Evolutionary conservation across 352 stramenopile genomes (phyloP), one percentile per base, ranked within the genome.

Genomic region (Phytophthora ohioensis): DNA sequence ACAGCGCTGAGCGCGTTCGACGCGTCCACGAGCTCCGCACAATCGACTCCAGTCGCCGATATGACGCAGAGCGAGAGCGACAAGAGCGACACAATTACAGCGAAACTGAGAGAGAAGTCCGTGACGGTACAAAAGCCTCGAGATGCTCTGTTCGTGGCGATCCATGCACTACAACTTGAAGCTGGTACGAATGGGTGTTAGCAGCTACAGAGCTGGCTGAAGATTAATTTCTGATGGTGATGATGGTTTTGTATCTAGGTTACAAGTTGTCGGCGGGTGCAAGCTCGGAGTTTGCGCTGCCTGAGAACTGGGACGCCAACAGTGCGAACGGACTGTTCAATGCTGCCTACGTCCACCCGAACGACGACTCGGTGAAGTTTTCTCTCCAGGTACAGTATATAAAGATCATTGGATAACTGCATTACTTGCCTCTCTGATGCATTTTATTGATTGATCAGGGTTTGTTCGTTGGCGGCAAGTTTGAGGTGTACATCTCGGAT

Each of bases 401-500:
- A 15, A 4, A 32, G 10, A 11, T 12, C 4, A 38, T 52, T 34
- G 13, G 2, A 17, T 30, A 51, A 17, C 41, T 38, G 13, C 27
- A 43, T n/a, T 38, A 34, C 21, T 56, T 32, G 13, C 13, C 32
- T 60, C 8, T 55, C 31, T 57, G 38, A 21, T 55, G n/a, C 0
- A 48, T 55, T 32, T 38, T 34, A 13, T 63, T 30, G 17, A 2
- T 55, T 73, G 8, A 6, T 65, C 38, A 95, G 87, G 83, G 79
- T 13, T 57, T 96, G 41, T 92, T 91, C 61, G 84, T 96, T 45
- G 80, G 84, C 27, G 81, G 75, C 52, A 94, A 90, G 61, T 88
- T 96, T 27, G 83, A 93, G 59, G 75, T 94, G 43, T 94, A 94
- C 69, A 67, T 96, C 13, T 92, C 84, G 3, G 80, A 91, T 27